A percentile compares a stretch with the other conserved stretches of the same genome.
These are phyloP conservation scores for Capronia americana DNA, from an alignment of 2,329 filamentous ascomycete genomes.

Conservation along the genomic window DNA sequence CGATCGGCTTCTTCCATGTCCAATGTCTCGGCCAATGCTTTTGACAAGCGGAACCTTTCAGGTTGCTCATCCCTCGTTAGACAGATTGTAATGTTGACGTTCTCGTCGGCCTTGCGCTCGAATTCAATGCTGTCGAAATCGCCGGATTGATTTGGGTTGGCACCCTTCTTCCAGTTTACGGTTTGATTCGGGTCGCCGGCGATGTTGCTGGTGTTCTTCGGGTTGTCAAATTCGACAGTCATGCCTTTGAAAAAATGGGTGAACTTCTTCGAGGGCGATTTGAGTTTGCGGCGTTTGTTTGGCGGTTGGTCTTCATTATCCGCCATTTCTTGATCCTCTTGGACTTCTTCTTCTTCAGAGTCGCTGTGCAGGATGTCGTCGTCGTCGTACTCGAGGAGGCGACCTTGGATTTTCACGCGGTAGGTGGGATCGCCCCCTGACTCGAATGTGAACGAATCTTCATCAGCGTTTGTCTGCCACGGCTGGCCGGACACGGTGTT, in stretches of 20 bases:
- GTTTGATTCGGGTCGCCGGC: constrained; percentile 52
- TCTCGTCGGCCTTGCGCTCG: constrained; percentile 89
- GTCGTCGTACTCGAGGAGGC: constrained; percentile 74
- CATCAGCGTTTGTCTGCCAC: constrained; percentile 78
- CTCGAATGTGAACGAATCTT: constrained; percentile 81
- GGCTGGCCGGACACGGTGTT: constrained; percentile 94
- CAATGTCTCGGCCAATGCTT: constrained; percentile 79
- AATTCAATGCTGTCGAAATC: constrained; percentile 94
- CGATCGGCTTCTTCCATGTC: constrained; percentile 87
- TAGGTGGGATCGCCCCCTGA: constrained; percentile 79
- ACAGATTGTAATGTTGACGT: constrained; percentile 87
- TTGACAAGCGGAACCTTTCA: constrained; percentile 81
- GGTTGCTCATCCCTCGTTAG: constrained; percentile 82
- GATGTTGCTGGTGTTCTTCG: constrained; percentile 43
- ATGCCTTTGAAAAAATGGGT: constrained; percentile 61
- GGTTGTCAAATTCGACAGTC: constrained; percentile 59
- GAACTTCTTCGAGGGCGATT: constrained; percentile 50
- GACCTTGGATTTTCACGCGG: constrained; percentile 89
- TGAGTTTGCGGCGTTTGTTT: constrained; percentile 40
- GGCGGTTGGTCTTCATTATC: neutral
- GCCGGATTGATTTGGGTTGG: constrained; percentile 59
- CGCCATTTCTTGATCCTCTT: constrained; percentile 16
- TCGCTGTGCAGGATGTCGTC: constrained; percentile 60
- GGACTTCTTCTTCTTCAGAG: constrained; percentile 51
- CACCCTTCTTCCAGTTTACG: constrained; percentile 87